Base-by-base conservation (phyloP, 1,139 yeast genomes). In the Candida mesenterica region DNA sequence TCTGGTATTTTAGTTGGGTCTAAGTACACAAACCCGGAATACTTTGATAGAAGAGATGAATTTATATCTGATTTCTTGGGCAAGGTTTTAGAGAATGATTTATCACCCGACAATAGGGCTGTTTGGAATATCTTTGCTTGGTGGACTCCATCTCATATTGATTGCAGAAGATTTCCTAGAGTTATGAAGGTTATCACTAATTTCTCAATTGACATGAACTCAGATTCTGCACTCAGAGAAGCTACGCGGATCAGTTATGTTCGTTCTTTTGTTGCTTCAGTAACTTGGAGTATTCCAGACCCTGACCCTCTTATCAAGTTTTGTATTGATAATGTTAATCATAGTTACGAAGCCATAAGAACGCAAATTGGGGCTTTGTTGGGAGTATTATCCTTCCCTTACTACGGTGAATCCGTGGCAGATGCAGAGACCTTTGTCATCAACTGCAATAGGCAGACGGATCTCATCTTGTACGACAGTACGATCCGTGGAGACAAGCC, bases 71-170 rank as follows among this genome's bases (percentile, higher is more conserved):
- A 44, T 3, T 75, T 77, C 42, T 57, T 84, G 34, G 48, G 49
- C 1, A 52, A 56, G 1, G 72, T 84, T 13, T 64, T 88, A 31
- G 63, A 68, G 3, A 63, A 71, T 27, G 88, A 83, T 38, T 61
- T 92, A 40, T 77, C 88, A 1, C 95, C 90, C 3, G 95, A 90
- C 30, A 84, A 83, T 5, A 62, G 75, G 31, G 77, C 75, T 14
- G 79, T 86, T 33, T 92, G 98, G 97, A 71, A 71, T 32, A 75
- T 88, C 0, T 77, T 87, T 40, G 67, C 84, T 3, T 80, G 89
- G 82, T 81, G 89, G 84, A 52, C 81, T 1, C 85, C 90, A 0
- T 58, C 79, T 3, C 77, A 77, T 46, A 63, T 75, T 22, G 95
- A 87, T 57, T 52, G 73, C 34, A 72, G 96, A 52, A 70, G 96